Evolutionary conservation across 148 eudicot genomes (phyloP).

Genomic region (Rhododendron ovatum): DNA sequence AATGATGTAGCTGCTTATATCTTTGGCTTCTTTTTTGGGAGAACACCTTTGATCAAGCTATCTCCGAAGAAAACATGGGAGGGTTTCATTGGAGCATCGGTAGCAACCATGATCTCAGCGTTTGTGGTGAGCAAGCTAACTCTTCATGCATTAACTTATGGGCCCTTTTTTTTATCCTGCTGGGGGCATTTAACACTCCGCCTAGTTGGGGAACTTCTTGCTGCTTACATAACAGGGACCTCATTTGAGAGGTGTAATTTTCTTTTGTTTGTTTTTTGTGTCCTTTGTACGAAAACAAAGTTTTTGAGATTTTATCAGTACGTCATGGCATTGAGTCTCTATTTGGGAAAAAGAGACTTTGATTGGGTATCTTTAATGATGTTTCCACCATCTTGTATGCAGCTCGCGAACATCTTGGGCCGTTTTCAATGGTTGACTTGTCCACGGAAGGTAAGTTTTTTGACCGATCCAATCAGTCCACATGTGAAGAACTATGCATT

Average conservation of each 20-base stretch:
- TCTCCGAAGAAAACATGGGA: conserved; percentile 99
- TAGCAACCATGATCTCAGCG: conserved; percentile 77
- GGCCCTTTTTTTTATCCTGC: not conserved
- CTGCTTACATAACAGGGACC: too few species aligned
- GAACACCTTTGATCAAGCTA: conserved; percentile 88
- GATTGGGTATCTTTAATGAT: not conserved
- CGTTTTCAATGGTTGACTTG: conserved; percentile 87
- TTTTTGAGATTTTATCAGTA: not conserved
- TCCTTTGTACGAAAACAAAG: not conserved
- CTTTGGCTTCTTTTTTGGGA: conserved; percentile 93
- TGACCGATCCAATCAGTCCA: not conserved
- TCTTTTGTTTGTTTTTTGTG: not conserved
- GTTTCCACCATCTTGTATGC: conserved; percentile 2
- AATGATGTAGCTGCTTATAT: conserved; percentile 94
- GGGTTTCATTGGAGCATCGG: conserved; percentile 94
- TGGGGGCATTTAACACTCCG: not conserved
- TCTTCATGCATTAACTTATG: too few species aligned
- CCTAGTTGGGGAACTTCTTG: too few species aligned
- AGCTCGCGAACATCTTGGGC: conserved; percentile 90
- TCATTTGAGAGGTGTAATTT: not conserved
- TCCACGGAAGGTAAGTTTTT: conserved; percentile 66
- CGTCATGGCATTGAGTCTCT: not conserved
- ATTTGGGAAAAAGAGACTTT: not conserved
- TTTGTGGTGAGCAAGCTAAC: conserved; percentile 56
- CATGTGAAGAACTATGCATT: not conserved